Evolutionary conservation across 331 rosid genomes (phyloP).

Genomic region (Acacia concinna): DNA sequence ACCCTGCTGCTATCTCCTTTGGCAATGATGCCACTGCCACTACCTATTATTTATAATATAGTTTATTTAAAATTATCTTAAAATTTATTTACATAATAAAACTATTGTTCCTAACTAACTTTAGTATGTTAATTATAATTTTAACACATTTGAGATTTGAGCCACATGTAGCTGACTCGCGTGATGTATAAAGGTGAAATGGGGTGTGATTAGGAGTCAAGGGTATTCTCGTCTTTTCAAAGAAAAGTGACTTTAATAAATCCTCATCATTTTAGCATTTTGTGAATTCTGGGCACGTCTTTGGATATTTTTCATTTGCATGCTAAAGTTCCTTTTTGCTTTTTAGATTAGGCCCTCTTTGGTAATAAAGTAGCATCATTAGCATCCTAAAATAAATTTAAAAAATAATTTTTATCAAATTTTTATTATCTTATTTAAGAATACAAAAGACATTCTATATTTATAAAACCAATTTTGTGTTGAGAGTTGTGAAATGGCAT

Average conservation of each 20-base stretch:
- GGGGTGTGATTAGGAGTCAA: not conserved
- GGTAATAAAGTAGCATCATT: not conserved
- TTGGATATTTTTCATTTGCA: not conserved
- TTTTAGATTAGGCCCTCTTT: not conserved
- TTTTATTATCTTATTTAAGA: too few species aligned
- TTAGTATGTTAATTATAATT: not conserved
- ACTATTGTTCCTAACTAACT: too few species aligned
- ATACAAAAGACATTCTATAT: not conserved
- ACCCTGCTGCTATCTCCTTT: conserved; percentile 86
- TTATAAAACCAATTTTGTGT: not conserved
- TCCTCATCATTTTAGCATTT: not conserved
- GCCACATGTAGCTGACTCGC: too few species aligned
- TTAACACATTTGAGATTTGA: not conserved
- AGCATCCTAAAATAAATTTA: not conserved
- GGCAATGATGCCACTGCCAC: conserved; percentile 94
- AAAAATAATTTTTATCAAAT: not conserved
- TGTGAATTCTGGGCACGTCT: not conserved
- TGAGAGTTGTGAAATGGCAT: not conserved
- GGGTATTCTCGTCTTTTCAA: not conserved
- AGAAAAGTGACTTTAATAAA: not conserved
- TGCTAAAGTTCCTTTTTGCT: not conserved
- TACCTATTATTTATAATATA: conserved; percentile 50
- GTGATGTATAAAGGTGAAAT: too few species aligned
- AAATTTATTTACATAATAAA: too few species aligned
- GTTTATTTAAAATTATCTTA: too few species aligned